Evolutionary conservation across 371 early-diverging fungal genomes (phyloP), one percentile per base, ranked within the genome.

Genomic region (Saksenaea vasiformis): DNA sequence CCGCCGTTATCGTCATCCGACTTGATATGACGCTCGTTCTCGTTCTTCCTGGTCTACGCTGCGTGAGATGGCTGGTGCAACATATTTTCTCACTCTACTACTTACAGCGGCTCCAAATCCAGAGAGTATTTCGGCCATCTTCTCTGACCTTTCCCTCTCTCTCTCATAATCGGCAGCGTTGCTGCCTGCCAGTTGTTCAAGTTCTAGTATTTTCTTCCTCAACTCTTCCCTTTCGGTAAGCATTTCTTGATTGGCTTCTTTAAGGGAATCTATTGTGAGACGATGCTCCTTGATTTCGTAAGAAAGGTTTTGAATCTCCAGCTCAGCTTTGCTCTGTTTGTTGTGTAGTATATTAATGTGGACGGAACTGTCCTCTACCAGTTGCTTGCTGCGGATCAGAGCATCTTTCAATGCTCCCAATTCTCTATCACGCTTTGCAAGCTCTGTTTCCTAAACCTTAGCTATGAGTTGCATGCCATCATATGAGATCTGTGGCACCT

Each of bases 111-210:
- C 91, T 66, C 91, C 95, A 59, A 93, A 84, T 51, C 93, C 91
- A 19, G 87, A 88, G 88, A 94, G 90, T 88, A 94, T 94, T 62
- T 91, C 85, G 13, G 89, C 88, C 86, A 93, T 90, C 78, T 91
- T 92, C 66, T 92, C 90, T 35, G 86, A 80, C 83, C 92, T 93
- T 69, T 85, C 82, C 79, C 86, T 86, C 64, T 92, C 91, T 66
- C 90, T 90, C 55, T 90, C 90, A 37, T 78, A 86, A 17, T 86
- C 87, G 26, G 53, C 61, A 22, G 67, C 70, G 54, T 77, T 79
- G 64, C 41, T 66, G 27, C 65, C 62, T 5, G 60, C 66, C 17
- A n/a, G n/a, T n/a, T 72, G 62, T 17, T 65, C 71, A 58, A 82
- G 74, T 22, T 84, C 85, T 34, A 66, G 57, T 53, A 85, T 64